phyloP scores from a whole-genome alignment of 345 rosid species.

The Camelina laxa region DNA sequence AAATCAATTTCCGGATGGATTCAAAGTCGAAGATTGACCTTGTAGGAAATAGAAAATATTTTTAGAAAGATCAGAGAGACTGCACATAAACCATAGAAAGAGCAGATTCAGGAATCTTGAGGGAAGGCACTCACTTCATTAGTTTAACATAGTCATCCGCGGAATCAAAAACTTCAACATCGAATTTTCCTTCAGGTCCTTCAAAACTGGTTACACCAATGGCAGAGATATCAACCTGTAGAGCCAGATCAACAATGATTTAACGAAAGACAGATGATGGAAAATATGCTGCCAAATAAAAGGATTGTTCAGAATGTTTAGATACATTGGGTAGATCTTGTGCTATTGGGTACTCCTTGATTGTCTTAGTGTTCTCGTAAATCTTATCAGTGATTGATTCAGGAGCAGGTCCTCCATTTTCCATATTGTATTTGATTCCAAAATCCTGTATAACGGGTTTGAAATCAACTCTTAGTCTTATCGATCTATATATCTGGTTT shows the following conservation, averaged over 20 bases:
- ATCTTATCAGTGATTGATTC: conserved; percentile 95
- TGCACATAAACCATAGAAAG: conserved; percentile 19
- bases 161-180: conserved; percentile 95
- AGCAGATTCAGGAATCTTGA: conserved; percentile 6
- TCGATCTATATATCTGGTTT: background rate
- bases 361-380: conserved; percentile 90
- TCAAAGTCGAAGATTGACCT: conserved; percentile 97
- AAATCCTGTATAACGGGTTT: conserved; percentile 64
- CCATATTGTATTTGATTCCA: conserved; percentile 99
- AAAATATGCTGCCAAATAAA: conserved; percentile 4
- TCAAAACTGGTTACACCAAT: conserved; percentile 68
- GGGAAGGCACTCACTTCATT: conserved; percentile 75
- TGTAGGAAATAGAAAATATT: background rate
- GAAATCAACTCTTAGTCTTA: conserved; percentile 19
- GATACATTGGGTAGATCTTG: conserved; percentile 76
- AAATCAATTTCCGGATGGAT: conserved; percentile 73
- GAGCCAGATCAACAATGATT: conserved; percentile 6
- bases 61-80: conserved; percentile 18
- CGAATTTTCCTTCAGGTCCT: conserved; percentile 88
- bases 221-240: conserved; percentile 79
- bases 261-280: conserved; percentile 16
- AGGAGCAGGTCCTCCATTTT: conserved; percentile 99
- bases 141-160: conserved; percentile 86
- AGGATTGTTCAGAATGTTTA: conserved; percentile 30
- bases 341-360: conserved; percentile 81